These are phyloP conservation scores for Hortaea sp. DNA, from an alignment of 2,329 filamentous ascomycete species.

Conservation along the genomic window DNA sequence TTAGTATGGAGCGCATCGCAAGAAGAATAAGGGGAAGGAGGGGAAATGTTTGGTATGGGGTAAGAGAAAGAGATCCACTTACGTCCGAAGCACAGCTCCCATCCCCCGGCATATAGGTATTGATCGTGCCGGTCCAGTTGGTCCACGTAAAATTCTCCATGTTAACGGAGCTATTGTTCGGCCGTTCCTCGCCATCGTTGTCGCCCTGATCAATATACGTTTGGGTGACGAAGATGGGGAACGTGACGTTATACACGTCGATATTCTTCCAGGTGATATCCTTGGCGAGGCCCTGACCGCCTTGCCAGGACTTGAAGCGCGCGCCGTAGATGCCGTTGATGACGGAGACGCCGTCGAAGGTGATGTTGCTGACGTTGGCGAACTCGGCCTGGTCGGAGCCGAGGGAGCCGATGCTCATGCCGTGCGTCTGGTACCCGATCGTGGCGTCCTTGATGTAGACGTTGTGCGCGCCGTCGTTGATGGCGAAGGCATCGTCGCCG, in stretches of 20 bases:
- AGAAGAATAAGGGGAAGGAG: not conserved
- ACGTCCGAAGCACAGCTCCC: conserved; percentile 31
- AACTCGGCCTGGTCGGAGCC: conserved; percentile 28
- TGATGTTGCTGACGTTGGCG: conserved; percentile 33
- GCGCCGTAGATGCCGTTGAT: conserved; percentile 33
- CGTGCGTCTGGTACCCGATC: conserved; percentile 36
- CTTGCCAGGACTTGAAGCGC: conserved; percentile 36
- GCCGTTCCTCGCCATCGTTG: conserved; percentile 18
- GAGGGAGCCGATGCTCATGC: conserved; percentile 34
- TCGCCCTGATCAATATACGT: conserved; percentile 34
- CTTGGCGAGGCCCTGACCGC: conserved; percentile 33
- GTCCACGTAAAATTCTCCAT: conserved; percentile 36
- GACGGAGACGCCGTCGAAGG: conserved; percentile 35
- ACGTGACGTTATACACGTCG: conserved; percentile 34
- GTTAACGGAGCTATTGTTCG: conserved; percentile 31
- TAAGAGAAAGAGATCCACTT: conserved; percentile 3
- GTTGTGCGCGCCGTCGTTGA: conserved; percentile 29
- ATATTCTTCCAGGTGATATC: conserved; percentile 38
- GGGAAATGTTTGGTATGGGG: not conserved
- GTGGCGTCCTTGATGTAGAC: conserved; percentile 31
- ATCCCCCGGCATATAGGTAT: conserved; percentile 33
- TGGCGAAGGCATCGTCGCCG: conserved; percentile 35
- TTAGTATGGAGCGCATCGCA: not conserved
- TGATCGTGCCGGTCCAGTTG: conserved; percentile 33
- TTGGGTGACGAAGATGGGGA: conserved; percentile 39